Percentiles rank a stretch among this genome's conserved stretches.
These are phyloP conservation scores for Priceomyces haplophilus DNA, from an alignment of 805 yeast species.

Conservation along the genomic window DNA sequence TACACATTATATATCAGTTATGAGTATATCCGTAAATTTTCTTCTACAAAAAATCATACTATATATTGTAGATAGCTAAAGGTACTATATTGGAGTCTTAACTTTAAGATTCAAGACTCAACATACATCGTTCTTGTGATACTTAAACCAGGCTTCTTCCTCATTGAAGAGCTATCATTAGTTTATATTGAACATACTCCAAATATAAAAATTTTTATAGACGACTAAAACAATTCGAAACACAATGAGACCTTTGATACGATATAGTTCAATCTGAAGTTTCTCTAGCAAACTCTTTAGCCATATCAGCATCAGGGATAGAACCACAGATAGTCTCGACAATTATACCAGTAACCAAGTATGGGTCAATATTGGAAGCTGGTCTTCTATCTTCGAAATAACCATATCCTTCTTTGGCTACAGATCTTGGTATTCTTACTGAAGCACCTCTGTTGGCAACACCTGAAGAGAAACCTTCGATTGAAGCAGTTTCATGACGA, in stretches of 20 bases:
- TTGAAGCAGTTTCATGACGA: constrained; percentile 96
- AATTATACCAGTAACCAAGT: constrained; percentile 97
- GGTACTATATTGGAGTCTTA: no score
- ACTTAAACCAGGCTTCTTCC: not conserved
- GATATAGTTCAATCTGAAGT: constrained; percentile 22
- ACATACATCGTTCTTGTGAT: not conserved
- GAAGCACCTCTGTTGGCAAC: constrained; percentile 99
- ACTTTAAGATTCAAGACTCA: no score
- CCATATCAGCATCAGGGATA: constrained; percentile 92
- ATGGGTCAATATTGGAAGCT: constrained; percentile 98
- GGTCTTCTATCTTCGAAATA: constrained; percentile 99
- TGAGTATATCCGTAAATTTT: not conserved
- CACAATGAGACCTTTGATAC: not conserved
- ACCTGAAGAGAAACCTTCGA: constrained; percentile 89
- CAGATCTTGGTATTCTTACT: constrained; percentile 97
- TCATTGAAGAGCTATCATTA: not conserved
- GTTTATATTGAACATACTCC: not conserved
- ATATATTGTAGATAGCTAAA: no score
- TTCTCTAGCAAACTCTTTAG: constrained; percentile 84
- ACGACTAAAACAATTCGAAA: constrained; percentile 1
- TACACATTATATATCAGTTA: no score
- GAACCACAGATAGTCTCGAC: constrained; percentile 95
- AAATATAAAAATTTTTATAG: not conserved
- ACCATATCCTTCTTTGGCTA: constrained; percentile 96
- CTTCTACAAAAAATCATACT: no score